Evolutionary conservation across 202 grass and related monocot genomes (phyloP), one percentile per base, ranked within the genome.

Genomic region (Hordeum pubiflorum): DNA sequence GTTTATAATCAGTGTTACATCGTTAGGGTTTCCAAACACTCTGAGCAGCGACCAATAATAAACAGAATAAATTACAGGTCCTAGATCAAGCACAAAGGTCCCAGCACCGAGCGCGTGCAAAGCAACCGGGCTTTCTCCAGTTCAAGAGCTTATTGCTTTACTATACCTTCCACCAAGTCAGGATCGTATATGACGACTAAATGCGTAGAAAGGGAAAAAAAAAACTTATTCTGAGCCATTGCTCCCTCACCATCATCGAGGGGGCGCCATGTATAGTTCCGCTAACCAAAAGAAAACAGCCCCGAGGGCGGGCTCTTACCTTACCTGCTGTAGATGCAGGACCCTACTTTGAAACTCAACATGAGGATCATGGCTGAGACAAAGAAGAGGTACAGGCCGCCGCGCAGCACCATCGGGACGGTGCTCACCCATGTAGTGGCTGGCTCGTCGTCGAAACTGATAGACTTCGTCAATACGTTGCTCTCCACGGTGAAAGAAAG

Each of bases 281-380:
- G 6, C 46, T 24, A 13, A 75, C 69, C 20, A 59, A 24, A 82
- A 75, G 55, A 69, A 79, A 69, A 75, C 58, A 61, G 5, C 27
- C 9, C 15, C 68, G 20, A 22, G 80, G 37, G 67, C 21, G 5
- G 44, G 44, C 44, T 17, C 14, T 72, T 70, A 77, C 82, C 83
- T 93, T 86, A 88, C 74, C 89, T 89, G 82, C 84, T 87, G 80
- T 70, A 86, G 68, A 96, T 88, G 63, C 89, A 96, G 33, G 69
- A 86, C 18, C 90, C 90, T 69, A 99, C 39, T 74, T 91, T 90
- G 78, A 89, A 99, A 81, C 92, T 96, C 71, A 96, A 67, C n/a
- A 85, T 18, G 31, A 99, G 90, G 60, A 99, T 85, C 32, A 91
- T 82, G 0, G 91, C 73, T 4, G 90, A 93, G 0, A 93, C 69